These are phyloP conservation scores for Globisporangium megalacanthum DNA, from an alignment of 352 stramenopile species.

Conservation along the genomic window DNA sequence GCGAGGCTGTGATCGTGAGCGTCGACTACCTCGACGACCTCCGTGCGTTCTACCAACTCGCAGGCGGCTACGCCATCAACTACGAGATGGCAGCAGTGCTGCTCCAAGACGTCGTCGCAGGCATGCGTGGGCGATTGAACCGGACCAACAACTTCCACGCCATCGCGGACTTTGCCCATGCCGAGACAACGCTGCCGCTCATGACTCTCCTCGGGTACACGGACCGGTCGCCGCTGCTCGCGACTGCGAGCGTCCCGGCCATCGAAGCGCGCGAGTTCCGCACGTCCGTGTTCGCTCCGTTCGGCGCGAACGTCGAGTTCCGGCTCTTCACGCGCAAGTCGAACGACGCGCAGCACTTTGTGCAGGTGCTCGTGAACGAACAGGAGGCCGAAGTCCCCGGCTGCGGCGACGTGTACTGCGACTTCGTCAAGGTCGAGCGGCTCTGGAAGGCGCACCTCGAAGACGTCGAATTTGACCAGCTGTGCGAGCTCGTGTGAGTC, in stretches of 20 bases:
- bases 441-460: conserved; percentile 18
- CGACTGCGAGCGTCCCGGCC: conserved; percentile 25
- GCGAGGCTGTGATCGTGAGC: conserved; percentile 27
- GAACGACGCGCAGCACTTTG: conserved; percentile 34
- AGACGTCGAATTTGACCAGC: conserved; percentile 11
- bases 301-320: conserved; percentile 74
- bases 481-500: conserved; percentile 3
- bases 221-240: conserved; percentile 24
- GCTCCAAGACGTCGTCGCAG: conserved; percentile 42
- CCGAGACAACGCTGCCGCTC: conserved; percentile 67
- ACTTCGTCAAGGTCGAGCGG: conserved; percentile 15
- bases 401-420: conserved; percentile 19
- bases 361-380: conserved; percentile 51
- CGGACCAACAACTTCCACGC: conserved; percentile 29
- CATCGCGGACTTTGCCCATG: conserved; percentile 62
- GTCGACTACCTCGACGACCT: conserved; percentile 67
- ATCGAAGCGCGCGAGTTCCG: conserved; percentile 50
- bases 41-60: conserved; percentile 63
- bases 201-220: conserved; percentile 61
- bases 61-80: conserved; percentile 54
- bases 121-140: conserved; percentile 42
- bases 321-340: conserved; percentile 39
- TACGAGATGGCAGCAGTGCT: conserved; percentile 70
- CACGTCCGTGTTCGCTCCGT: conserved; percentile 49
- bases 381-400: conserved; percentile 13